Percentiles rank a stretch among this genome's conserved stretches.
Conservation (phyloP, 768 basidiomycete species). For the Calocybe cyanea region DNA sequence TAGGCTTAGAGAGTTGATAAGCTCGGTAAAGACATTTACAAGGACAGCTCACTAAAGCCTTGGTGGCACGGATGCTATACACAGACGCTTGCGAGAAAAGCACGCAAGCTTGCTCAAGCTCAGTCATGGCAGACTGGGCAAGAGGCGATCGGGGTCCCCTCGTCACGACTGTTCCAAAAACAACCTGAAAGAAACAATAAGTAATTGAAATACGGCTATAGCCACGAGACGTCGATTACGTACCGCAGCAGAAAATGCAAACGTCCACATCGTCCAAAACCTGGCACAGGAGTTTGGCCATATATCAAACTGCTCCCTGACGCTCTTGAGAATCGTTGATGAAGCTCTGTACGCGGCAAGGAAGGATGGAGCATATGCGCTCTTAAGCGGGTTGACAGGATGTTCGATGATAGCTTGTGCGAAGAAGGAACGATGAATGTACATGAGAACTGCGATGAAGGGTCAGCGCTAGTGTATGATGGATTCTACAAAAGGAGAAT, state of each 20-base stretch:
- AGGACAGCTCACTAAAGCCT: constrained; percentile 50
- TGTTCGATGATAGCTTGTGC: constrained; percentile 69
- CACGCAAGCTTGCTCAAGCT: constrained; percentile 63
- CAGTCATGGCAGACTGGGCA: constrained; percentile 61
- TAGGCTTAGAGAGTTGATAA: constrained; percentile 37
- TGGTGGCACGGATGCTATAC: constrained; percentile 58
- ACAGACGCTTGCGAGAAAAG: constrained; percentile 62
- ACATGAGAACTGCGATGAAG: constrained; percentile 44
- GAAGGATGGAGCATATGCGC: constrained; percentile 61
- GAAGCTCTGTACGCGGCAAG: constrained; percentile 59
- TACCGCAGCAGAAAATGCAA: constrained; percentile 52
- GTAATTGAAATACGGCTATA: not conserved
- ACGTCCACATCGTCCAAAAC: constrained; percentile 65
- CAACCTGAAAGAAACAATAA: constrained; percentile 44
- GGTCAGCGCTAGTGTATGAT: no score
- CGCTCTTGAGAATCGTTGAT: constrained; percentile 50
- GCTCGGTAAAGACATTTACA: constrained; percentile 1
- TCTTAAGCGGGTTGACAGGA: constrained; percentile 63
- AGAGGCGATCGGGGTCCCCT: constrained; percentile 67
- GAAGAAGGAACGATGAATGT: constrained; percentile 66
- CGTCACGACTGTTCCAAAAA: constrained; percentile 78
- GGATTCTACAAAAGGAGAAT: no score
- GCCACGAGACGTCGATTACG: constrained; percentile 11
- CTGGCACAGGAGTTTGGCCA: constrained; percentile 47
- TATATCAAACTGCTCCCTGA: constrained; percentile 42